Conservation (phyloP, 257 asterid genomes). For the Scutellaria minor region DNA sequence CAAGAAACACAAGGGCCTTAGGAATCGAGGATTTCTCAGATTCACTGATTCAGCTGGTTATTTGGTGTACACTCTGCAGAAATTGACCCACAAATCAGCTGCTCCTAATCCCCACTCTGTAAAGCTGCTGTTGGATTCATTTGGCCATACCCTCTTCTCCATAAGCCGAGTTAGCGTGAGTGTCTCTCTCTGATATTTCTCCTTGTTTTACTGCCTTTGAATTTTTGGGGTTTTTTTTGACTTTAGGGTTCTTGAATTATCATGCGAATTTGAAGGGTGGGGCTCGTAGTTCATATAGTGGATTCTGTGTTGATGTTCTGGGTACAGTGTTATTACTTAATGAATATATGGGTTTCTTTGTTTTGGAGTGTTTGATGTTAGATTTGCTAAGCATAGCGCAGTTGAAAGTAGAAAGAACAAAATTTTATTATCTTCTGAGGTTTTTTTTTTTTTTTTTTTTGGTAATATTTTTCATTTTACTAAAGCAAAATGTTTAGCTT, state of each 20-base stretch:
- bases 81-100: conserved; percentile 38
- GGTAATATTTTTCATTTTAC: neutral
- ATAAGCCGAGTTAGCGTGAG: conserved; percentile 59
- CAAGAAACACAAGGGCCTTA: conserved; percentile 52
- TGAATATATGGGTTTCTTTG: no score
- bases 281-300: neutral
- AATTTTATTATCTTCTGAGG: neutral
- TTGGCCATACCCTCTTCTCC: conserved; percentile 59
- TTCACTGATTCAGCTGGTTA: conserved; percentile 71
- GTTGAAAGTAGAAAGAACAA: neutral
- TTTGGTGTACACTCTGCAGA: conserved; percentile 59
- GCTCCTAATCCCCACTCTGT: conserved; percentile 28
- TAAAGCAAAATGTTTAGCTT: neutral
- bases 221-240: neutral
- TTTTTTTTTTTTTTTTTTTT: neutral
- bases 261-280: neutral
- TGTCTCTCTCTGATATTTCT: conserved; percentile 16
- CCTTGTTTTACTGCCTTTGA: neutral
- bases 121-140: conserved; percentile 62
- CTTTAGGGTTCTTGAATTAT: neutral
- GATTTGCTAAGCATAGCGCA: neutral
- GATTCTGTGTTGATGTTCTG: neutral
- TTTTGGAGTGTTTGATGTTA: neutral
- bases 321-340: no score
- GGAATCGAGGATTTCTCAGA: conserved; percentile 47